phyloP scores from a whole-genome alignment of 2,329 filamentous ascomycete species.

The Aspergillus calidoustus region DNA sequence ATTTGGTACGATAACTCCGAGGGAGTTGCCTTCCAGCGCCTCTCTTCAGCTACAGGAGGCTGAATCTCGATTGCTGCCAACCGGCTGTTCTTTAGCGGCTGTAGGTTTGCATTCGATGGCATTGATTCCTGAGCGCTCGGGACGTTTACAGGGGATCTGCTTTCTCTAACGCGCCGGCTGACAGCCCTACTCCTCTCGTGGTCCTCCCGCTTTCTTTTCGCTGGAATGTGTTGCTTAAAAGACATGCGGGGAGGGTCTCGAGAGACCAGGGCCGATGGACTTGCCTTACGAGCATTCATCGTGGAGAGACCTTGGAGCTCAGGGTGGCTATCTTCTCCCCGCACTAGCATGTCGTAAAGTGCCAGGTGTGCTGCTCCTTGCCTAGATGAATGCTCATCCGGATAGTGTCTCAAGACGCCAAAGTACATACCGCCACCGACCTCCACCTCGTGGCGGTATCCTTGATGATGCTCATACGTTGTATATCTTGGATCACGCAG shows the following conservation, averaged over 20 bases:
- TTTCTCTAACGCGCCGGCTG: background rate
- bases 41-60: constrained; percentile 6
- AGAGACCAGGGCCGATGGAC: constrained; percentile 1
- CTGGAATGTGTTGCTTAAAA: background rate
- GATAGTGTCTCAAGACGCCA: constrained; percentile 26
- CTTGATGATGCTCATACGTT: constrained; percentile 27
- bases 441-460: constrained; percentile 34
- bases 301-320: constrained; percentile 13
- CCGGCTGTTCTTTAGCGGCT: constrained; percentile 27
- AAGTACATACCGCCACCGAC: constrained; percentile 28
- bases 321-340: constrained; percentile 3
- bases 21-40: constrained; percentile 26
- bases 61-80: constrained; percentile 23
- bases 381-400: constrained; percentile 30
- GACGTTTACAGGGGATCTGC: background rate
- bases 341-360: constrained; percentile 30
- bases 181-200: background rate
- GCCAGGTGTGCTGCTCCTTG: constrained; percentile 35
- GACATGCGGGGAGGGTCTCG: background rate
- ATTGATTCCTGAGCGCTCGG: background rate
- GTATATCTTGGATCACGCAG: constrained; percentile 27
- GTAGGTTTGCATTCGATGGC: constrained; percentile 24
- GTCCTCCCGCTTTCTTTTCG: background rate
- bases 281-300: constrained; percentile 7
- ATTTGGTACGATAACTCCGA: constrained; percentile 22